phyloP scores from a whole-genome alignment of 306 rosid genomes.

The Ceratonia siliqua region DNA sequence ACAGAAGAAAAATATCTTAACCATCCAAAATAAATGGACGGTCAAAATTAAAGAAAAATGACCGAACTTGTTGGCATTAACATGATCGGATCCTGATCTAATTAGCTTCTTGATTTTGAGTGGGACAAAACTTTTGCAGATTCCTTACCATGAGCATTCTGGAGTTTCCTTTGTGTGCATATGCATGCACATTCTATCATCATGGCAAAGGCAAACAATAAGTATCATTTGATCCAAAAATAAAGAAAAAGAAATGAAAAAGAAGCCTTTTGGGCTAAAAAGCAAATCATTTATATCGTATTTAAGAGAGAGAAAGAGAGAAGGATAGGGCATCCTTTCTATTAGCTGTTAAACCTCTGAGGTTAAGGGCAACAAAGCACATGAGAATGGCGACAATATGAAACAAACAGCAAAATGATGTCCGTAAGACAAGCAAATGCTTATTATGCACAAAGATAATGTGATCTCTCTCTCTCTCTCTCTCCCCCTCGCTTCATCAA shows the following conservation, averaged over 20 bases:
- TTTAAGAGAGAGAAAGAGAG: not conserved
- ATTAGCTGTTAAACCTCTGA: not conserved
- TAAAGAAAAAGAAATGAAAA: not conserved
- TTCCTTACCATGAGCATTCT: conserved; percentile 12
- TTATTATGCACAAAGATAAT: not conserved
- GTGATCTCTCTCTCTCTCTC: not conserved
- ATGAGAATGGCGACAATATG: not conserved
- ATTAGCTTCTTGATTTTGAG: conserved; percentile 14
- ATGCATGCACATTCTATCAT: conserved; percentile 15
- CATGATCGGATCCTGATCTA: too few species aligned
- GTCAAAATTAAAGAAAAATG: too few species aligned
- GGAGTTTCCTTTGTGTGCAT: conserved; percentile 13
- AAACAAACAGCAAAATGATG: conserved; percentile 31
- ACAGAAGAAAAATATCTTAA: too few species aligned
- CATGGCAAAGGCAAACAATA: not conserved
- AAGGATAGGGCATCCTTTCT: not conserved
- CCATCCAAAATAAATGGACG: too few species aligned
- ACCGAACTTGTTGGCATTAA: too few species aligned
- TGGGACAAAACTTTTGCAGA: not conserved
- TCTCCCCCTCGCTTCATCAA: not conserved
- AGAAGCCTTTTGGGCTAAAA: not conserved
- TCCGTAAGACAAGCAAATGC: conserved; percentile 27
- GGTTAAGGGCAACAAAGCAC: conserved; percentile 36
- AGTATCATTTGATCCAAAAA: not conserved
- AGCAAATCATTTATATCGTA: not conserved